Percentiles rank a stretch among this genome's conserved stretches.
Conservation (phyloP, 148 eudicot genomes). For the Euryodendron excelsum region DNA sequence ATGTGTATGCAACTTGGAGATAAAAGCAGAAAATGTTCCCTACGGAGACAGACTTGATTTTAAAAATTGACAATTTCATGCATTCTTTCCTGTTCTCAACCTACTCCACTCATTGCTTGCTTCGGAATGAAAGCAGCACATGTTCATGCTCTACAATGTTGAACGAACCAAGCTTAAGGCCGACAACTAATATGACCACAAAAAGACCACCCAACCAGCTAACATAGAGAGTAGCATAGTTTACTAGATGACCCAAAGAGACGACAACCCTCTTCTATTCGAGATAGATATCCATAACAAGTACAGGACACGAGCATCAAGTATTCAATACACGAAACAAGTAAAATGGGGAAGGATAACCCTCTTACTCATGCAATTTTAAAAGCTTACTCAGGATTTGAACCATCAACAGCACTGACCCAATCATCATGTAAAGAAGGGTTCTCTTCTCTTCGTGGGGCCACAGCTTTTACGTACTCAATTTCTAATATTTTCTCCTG, state of each 20-base stretch:
- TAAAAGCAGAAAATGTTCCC: too few relatives aligned
- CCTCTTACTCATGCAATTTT: not conserved
- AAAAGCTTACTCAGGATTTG: constrained; percentile 60
- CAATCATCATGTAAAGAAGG: constrained; percentile 91
- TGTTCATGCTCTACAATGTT: not conserved
- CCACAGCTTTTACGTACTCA: constrained; percentile 83
- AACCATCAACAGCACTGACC: constrained; percentile 93
- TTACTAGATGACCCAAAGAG: not conserved
- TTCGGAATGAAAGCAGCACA: not conserved
- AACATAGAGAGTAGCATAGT: not conserved
- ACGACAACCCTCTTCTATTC: not conserved
- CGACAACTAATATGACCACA: not conserved
- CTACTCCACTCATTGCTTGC: not conserved
- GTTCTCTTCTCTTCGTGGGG: constrained; percentile 77
- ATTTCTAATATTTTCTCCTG: constrained; percentile 93
- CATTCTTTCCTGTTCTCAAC: too few relatives aligned
- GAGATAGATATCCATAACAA: not conserved
- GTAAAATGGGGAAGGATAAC: not conserved
- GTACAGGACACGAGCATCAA: not conserved
- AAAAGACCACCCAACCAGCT: not conserved
- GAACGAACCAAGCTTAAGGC: not conserved
- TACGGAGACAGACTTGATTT: too few relatives aligned
- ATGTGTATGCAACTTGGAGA: too few relatives aligned
- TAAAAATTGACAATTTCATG: too few relatives aligned
- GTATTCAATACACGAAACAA: not conserved